phyloP scores from a whole-genome alignment of 2,329 filamentous ascomycete species.

The Leptographium wingfieldii region DNA sequence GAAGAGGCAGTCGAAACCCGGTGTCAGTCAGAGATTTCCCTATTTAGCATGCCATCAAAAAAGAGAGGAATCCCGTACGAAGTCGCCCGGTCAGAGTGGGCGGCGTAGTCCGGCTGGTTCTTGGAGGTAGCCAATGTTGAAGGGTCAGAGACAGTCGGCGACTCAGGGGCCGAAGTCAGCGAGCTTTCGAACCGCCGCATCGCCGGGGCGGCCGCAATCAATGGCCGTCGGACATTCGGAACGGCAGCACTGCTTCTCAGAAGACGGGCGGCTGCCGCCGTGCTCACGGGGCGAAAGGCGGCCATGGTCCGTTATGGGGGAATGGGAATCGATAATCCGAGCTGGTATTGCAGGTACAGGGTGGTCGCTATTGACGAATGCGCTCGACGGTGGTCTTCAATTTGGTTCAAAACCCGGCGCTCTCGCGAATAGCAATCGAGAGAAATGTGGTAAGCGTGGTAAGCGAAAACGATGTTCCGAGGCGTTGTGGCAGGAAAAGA shows the following conservation, averaged over 20 bases:
- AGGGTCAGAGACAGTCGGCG: constrained; percentile 23
- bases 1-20: background rate
- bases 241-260: constrained; percentile 29
- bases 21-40: background rate
- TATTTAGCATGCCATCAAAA: background rate
- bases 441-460: constrained; percentile 8
- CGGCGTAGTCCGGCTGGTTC: constrained; percentile 72
- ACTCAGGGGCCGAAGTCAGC: constrained; percentile 28
- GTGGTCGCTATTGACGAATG: background rate
- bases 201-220: constrained; percentile 22
- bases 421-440: constrained; percentile 10
- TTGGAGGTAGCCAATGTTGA: constrained; percentile 18
- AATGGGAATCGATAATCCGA: background rate
- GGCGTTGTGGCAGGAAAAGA: background rate
- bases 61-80: constrained; percentile 49
- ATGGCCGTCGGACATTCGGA: constrained; percentile 10
- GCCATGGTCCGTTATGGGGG: constrained; percentile 36
- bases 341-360: background rate
- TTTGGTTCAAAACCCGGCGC: background rate
- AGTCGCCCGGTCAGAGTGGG: constrained; percentile 73
- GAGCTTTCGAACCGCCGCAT: constrained; percentile 44
- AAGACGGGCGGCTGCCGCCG: constrained; percentile 37
- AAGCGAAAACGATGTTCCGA: constrained; percentile 11
- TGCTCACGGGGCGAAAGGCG: constrained; percentile 45
- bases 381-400: background rate